Percentiles rank a stretch among this genome's conserved stretches.
phyloP scores from a whole-genome alignment of 2,329 filamentous ascomycete genomes.

The Alternaria sp. region DNA sequence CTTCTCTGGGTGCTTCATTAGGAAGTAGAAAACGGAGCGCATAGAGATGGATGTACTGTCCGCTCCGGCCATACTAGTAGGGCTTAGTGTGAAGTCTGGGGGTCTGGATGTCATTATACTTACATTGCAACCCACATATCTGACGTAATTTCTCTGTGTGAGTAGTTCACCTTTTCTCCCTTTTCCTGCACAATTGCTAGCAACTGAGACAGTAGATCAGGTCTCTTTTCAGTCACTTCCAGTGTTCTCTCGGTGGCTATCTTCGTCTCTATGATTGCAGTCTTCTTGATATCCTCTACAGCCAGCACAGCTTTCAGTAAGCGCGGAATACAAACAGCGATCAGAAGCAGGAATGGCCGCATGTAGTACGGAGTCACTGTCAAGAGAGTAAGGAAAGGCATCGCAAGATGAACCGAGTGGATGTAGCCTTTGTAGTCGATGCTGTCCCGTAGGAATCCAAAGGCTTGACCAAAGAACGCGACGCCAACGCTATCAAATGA shows the following conservation, averaged over 20 bases:
- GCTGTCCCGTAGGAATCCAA: slow-evolving; percentile 32
- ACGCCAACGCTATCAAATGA: slow-evolving; percentile 20
- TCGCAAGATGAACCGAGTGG: slow-evolving; percentile 46
- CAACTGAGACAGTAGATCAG: slow-evolving; percentile 43
- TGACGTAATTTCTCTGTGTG: slow-evolving; percentile 35
- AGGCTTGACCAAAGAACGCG: slow-evolving; percentile 28
- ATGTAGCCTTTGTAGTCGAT: slow-evolving; percentile 32
- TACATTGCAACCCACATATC: slow-evolving; percentile 44
- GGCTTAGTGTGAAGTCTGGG: neutral
- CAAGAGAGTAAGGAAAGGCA: slow-evolving; percentile 30
- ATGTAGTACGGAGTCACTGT: slow-evolving; percentile 21
- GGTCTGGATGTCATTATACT: slow-evolving; percentile 12
- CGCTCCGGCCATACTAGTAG: slow-evolving; percentile 43
- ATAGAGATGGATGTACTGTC: slow-evolving; percentile 50
- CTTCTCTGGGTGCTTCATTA: slow-evolving; percentile 44
- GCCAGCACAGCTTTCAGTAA: slow-evolving; percentile 34
- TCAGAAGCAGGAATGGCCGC: slow-evolving; percentile 14
- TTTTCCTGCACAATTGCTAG: slow-evolving; percentile 39
- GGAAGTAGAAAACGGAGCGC: slow-evolving; percentile 50
- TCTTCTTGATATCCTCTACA: slow-evolving; percentile 23
- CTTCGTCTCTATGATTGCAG: slow-evolving; percentile 26
- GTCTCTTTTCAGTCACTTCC: slow-evolving; percentile 24
- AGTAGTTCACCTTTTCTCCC: slow-evolving; percentile 42
- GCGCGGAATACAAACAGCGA: slow-evolving; percentile 25
- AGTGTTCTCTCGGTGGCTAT: slow-evolving; percentile 17